Percentiles rank a stretch among this genome's conserved stretches.
Evolutionary conservation across 306 rosid genomes (phyloP).

Genomic region (Dicorynia guianensis): DNA sequence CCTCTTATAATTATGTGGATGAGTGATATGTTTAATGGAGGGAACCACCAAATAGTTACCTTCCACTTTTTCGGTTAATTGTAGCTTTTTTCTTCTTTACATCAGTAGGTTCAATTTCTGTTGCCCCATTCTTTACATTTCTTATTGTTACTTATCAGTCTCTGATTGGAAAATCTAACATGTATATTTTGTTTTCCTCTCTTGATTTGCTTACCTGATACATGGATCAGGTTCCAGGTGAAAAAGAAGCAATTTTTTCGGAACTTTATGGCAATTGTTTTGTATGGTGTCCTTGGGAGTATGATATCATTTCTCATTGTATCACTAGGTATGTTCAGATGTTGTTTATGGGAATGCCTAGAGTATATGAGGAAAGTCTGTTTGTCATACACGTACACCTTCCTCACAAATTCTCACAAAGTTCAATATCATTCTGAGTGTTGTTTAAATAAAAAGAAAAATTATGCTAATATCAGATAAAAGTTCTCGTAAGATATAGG

Average conservation of each 20-base stretch:
- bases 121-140: not conserved
- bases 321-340: conserved; percentile 55
- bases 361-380: not conserved
- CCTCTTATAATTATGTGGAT: not conserved
- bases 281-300: conserved; percentile 71
- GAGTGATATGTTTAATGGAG: not conserved
- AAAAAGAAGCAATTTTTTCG: conserved; percentile 75
- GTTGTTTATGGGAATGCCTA: not conserved
- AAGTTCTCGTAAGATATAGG: not conserved
- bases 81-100: not conserved
- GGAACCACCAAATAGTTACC: not conserved
- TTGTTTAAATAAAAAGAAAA: not conserved
- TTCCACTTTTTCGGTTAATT: not conserved
- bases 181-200: not conserved
- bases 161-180: not conserved
- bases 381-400: not conserved
- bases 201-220: not conserved
- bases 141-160: not conserved
- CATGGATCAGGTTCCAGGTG: conserved; percentile 65
- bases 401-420: not conserved
- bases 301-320: conserved; percentile 63
- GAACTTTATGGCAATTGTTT: conserved; percentile 59
- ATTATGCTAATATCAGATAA: not conserved
- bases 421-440: not conserved
- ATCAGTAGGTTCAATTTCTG: not conserved